Evolutionary conservation across 148 eudicot species (phyloP).

Genomic region (Rheum nobile): DNA sequence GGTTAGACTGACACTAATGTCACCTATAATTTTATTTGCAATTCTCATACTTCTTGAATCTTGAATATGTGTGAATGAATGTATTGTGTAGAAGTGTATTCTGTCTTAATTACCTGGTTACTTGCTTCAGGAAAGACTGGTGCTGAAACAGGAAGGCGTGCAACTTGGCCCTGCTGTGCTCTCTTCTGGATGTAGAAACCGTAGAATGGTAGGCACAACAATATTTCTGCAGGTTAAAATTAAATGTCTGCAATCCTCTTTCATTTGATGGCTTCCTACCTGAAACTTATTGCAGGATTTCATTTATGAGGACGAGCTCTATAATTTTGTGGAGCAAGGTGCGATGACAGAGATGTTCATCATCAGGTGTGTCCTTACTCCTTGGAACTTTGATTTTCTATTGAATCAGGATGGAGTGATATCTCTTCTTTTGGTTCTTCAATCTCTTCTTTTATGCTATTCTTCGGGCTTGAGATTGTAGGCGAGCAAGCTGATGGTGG

Average conservation of each 20-base stretch:
- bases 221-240: not conserved
- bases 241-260: not conserved
- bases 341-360: conserved; percentile 73
- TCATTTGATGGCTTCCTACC: not conserved
- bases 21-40: too few relatives aligned
- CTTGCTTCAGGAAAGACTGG: conserved; percentile 65
- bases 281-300: conserved; percentile 42
- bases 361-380: conserved; percentile 36
- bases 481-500: conserved; percentile 43
- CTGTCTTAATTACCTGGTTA: not conserved
- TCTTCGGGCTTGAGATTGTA: not conserved
- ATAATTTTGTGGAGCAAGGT: conserved; percentile 53
- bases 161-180: conserved; percentile 69
- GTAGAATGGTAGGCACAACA: conserved; percentile 46
- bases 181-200: conserved; percentile 86
- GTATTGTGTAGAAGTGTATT: not conserved
- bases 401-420: conserved; percentile 20
- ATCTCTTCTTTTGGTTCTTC: conserved; percentile 16
- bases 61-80: too few relatives aligned
- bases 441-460: conserved; percentile 14
- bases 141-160: conserved; percentile 52
- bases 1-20: too few relatives aligned
- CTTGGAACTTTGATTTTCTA: conserved; percentile 12
- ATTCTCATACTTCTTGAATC: too few relatives aligned
- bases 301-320: conserved; percentile 72